These are phyloP conservation scores for Aspergillus cejpii DNA, from an alignment of 2,329 filamentous ascomycete genomes.

Conservation along the genomic window DNA sequence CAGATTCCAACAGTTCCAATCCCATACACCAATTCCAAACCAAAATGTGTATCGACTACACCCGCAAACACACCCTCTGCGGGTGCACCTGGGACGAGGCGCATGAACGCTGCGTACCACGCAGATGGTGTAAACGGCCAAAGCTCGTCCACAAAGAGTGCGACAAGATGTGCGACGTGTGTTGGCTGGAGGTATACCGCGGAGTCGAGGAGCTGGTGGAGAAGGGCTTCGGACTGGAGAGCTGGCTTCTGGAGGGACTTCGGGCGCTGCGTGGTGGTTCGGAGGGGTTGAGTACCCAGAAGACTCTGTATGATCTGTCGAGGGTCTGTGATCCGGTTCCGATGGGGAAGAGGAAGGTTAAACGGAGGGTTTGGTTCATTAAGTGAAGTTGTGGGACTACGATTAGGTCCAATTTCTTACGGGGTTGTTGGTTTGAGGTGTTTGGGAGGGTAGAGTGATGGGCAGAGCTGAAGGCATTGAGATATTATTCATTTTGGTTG, in stretches of 20 bases:
- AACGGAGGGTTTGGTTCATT: background rate
- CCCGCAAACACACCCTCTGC: slow-evolving; percentile 17
- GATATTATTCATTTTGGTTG: too few relatives aligned
- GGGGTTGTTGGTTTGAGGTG: background rate
- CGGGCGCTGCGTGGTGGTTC: background rate
- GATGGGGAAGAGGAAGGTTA: background rate
- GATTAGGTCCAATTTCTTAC: background rate
- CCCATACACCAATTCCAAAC: too few relatives aligned
- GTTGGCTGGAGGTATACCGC: slow-evolving; percentile 3
- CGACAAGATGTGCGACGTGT: slow-evolving; percentile 14
- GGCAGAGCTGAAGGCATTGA: too few relatives aligned
- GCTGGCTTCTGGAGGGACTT: background rate
- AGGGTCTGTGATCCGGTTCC: background rate
- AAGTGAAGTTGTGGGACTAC: background rate
- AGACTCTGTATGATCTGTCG: background rate
- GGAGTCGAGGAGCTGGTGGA: slow-evolving; percentile 5
- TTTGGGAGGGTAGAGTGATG: too few relatives aligned
- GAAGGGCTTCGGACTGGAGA: background rate
- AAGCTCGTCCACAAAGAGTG: slow-evolving; percentile 9
- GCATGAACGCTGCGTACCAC: slow-evolving; percentile 4
- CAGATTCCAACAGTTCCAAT: too few relatives aligned
- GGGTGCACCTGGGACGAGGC: slow-evolving; percentile 19
- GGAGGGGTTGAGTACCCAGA: background rate
- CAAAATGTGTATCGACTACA: slow-evolving; percentile 19
- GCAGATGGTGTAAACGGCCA: slow-evolving; percentile 4